These are phyloP conservation scores for Pulicaria dysenterica DNA, from an alignment of 129 eudicot genomes.

Conservation along the genomic window DNA sequence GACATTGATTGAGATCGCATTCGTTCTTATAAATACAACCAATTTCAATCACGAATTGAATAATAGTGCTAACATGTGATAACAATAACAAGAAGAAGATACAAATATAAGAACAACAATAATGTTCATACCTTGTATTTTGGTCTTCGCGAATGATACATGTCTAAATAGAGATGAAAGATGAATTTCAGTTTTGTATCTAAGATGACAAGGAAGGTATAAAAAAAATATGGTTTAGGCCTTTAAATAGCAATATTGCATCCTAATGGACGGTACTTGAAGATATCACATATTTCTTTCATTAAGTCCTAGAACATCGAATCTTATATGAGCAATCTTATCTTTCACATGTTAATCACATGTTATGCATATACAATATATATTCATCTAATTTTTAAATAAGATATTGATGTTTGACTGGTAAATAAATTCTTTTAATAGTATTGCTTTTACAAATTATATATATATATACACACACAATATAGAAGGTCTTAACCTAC, in stretches of 20 bases:
- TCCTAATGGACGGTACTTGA: conserved; percentile 1
- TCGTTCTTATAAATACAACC: background rate
- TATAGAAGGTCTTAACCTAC: too few relatives aligned
- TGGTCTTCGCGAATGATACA: conserved; percentile 9
- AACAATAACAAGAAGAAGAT: background rate
- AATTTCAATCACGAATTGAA: background rate
- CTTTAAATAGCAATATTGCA: background rate
- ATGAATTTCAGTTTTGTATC: background rate
- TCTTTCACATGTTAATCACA: background rate
- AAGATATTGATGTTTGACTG: background rate
- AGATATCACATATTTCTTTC: background rate
- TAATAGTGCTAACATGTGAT: background rate
- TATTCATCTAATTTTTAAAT: background rate
- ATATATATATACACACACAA: too few relatives aligned
- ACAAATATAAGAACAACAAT: background rate
- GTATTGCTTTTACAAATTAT: too few relatives aligned
- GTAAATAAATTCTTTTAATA: background rate
- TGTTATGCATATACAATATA: background rate
- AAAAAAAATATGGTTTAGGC: background rate
- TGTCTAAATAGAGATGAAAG: background rate
- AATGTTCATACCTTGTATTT: conserved; percentile 21
- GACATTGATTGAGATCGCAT: background rate
- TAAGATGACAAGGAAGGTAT: too few relatives aligned
- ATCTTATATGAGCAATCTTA: background rate
- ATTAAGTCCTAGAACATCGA: background rate